Percentiles rank a stretch among this genome's conserved stretches.
Conservation (phyloP, 2,329 filamentous ascomycete species). For the Pseudogymnoascus sp. region DNA sequence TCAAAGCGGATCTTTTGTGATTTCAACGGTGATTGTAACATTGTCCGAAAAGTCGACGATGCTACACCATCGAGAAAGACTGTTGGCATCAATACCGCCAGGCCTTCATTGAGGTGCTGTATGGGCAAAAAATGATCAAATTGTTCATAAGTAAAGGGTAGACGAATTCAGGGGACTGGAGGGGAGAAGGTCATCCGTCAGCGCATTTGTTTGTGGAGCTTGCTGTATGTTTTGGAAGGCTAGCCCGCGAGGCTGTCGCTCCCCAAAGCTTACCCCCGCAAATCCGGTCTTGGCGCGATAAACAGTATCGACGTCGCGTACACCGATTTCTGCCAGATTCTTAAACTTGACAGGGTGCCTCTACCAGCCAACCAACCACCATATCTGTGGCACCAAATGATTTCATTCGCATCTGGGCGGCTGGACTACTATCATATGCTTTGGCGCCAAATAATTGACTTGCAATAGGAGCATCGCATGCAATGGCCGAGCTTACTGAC, state of each 20-base stretch:
- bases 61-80: background rate
- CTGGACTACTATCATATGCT: slow-evolving; percentile 2
- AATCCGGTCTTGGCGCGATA: slow-evolving; percentile 8
- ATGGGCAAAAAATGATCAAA: background rate
- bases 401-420: slow-evolving; percentile 2
- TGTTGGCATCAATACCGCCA: background rate
- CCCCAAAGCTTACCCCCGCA: slow-evolving; percentile 1
- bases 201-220: slow-evolving; percentile 6
- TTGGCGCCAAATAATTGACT: background rate
- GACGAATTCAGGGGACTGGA: background rate
- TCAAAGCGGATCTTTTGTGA: background rate
- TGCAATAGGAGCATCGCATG: slow-evolving; percentile 19
- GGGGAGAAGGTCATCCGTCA: slow-evolving; percentile 1
- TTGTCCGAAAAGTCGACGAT: background rate
- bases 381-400: slow-evolving; percentile 1
- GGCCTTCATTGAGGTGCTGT: background rate
- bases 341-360: background rate
- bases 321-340: slow-evolving; percentile 9
- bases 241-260: slow-evolving; percentile 6
- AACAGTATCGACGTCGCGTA: slow-evolving; percentile 9
- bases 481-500: slow-evolving; percentile 65
- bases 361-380: slow-evolving; percentile 6
- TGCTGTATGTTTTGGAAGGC: slow-evolving; percentile 7
- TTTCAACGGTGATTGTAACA: background rate
- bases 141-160: background rate